phyloP scores from a whole-genome alignment of 129 eudicot species.

The Centella asiatica region DNA sequence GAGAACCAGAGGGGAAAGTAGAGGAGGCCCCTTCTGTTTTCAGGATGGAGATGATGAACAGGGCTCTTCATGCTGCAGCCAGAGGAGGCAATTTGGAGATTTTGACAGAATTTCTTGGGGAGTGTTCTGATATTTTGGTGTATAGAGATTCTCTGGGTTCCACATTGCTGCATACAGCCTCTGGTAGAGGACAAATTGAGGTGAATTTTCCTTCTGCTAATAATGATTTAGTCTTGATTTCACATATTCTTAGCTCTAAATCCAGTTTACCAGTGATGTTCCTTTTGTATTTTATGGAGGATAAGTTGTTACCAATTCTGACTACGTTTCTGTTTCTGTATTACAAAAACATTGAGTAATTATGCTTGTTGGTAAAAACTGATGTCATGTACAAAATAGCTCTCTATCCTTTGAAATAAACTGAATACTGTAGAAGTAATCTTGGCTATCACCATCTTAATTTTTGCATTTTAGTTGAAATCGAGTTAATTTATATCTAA shows the following conservation, averaged over 20 bases:
- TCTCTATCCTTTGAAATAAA: too few species aligned
- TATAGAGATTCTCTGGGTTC: slow-evolving; percentile 70
- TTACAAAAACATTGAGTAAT: too few species aligned
- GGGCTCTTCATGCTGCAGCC: slow-evolving; percentile 79
- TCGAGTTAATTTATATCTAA: too few species aligned
- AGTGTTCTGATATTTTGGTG: slow-evolving; percentile 52
- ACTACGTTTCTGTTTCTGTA: too few species aligned
- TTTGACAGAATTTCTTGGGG: slow-evolving; percentile 49
- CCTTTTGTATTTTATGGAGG: too few species aligned
- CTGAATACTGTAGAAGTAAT: too few species aligned
- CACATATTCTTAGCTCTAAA: neutral
- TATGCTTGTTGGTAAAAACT: too few species aligned
- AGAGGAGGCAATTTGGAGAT: slow-evolving; percentile 83
- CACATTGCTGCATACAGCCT: slow-evolving; percentile 71
- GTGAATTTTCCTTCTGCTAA: slow-evolving; percentile 20
- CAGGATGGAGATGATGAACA: slow-evolving; percentile 50
- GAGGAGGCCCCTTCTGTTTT: slow-evolving; percentile 30
- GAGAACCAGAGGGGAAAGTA: slow-evolving; percentile 4
- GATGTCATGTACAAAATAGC: too few species aligned
- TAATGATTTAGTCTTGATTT: neutral
- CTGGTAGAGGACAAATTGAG: slow-evolving; percentile 78
- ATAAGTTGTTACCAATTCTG: too few species aligned
- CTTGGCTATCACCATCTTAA: too few species aligned
- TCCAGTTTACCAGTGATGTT: neutral
- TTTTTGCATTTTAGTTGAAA: too few species aligned